Percentiles rank a stretch among this genome's conserved stretches.
Conservation (phyloP, 306 rosid species). For the Luffa acutangula region DNA sequence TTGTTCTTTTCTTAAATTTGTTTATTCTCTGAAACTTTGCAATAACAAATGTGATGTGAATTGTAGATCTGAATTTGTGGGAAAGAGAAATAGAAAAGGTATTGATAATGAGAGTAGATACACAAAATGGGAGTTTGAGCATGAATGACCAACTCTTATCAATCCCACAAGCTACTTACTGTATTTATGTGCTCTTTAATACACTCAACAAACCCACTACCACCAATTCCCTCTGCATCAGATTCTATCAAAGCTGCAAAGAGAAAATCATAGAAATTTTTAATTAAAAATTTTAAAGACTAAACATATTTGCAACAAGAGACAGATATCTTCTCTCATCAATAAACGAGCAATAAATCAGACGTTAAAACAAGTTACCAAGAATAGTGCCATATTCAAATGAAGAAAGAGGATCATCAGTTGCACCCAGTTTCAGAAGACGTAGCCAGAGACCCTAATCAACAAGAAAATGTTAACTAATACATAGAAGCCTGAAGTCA, state of each 20-base stretch:
- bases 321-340: background rate
- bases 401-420: constrained; percentile 97
- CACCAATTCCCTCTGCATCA: constrained; percentile 99
- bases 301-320: constrained; percentile 12
- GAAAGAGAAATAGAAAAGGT: background rate
- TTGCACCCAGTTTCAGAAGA: constrained; percentile 86
- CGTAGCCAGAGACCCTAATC: constrained; percentile 93
- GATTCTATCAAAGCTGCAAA: constrained; percentile 96
- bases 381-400: constrained; percentile 99
- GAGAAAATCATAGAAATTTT: constrained; percentile 4
- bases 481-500: background rate
- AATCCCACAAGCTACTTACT: constrained; percentile 36
- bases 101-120: background rate
- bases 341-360: constrained; percentile 7
- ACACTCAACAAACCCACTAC: constrained; percentile 96
- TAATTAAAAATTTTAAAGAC: background rate
- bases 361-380: constrained; percentile 37
- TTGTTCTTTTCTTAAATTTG: background rate
- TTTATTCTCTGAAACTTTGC: background rate
- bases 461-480: constrained; percentile 14
- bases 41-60: background rate
- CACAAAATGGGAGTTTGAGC: background rate
- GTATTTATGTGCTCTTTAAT: constrained; percentile 94
- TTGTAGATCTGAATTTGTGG: background rate
- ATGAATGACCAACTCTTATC: background rate